Evolutionary conservation across 1,284 basidiomycete genomes (phyloP).

Genomic region (Papiliotrema laurentii): DNA sequence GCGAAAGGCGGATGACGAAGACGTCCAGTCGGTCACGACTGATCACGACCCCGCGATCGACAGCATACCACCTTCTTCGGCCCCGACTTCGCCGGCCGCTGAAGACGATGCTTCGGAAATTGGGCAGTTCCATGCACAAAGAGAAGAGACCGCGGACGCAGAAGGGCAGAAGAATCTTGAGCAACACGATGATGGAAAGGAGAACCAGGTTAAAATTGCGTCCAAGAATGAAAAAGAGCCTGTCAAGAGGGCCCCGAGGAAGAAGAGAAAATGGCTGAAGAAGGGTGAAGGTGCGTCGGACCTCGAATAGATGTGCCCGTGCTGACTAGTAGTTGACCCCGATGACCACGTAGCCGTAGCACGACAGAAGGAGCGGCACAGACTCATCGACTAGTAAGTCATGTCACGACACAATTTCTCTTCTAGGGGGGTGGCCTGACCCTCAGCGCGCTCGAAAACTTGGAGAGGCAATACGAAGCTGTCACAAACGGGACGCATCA

Average conservation of each 20-base stretch:
- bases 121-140: no score
- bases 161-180: no score
- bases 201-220: no score
- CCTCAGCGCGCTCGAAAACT: slow-evolving; percentile 27
- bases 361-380: slow-evolving; percentile 27
- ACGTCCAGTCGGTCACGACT: not conserved
- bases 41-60: no score
- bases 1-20: slow-evolving; percentile 1
- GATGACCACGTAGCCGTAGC: slow-evolving; percentile 41
- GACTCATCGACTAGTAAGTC: slow-evolving; percentile 29
- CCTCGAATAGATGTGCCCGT: not conserved
- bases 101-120: no score
- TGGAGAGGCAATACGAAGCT: slow-evolving; percentile 28
- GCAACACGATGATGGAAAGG: no score
- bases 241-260: slow-evolving; percentile 24
- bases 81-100: no score
- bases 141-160: not conserved
- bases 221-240: not conserved
- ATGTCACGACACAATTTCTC: no score
- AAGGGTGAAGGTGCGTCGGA: slow-evolving; percentile 35
- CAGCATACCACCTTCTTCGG: no score
- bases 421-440: not conserved
- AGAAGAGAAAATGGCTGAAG: slow-evolving; percentile 37
- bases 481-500: slow-evolving; percentile 24
- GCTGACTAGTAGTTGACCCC: slow-evolving; percentile 33